Base-by-base conservation (phyloP, 495 filamentous ascomycete genomes). In the Platismatia glauca region DNA sequence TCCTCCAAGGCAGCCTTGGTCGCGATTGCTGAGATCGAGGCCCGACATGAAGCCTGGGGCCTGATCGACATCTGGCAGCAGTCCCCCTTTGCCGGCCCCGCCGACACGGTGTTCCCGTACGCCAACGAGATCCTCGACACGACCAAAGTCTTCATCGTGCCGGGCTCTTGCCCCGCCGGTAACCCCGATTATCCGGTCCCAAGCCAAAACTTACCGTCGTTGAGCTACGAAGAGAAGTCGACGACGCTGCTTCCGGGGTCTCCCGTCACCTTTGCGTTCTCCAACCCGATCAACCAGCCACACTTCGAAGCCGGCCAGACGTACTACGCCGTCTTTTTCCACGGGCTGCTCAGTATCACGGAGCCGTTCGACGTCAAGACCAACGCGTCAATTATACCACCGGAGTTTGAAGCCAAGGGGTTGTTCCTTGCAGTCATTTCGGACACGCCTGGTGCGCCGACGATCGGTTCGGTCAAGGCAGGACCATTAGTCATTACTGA, bases 251-350 rank as follows among this genome's bases (percentile, higher is more conserved):
- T 70, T 18, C 79, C 80, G 1, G 80, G 80, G 9, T 74, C 77
- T 0, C 67, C 58, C 7, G 72, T 82, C 57, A 66, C 64, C 13
- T 72, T 79, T 29, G 71, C 69, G 38, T 82, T 79, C 66, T 61
- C 70, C 3, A 66, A 76, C 53, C 62, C 71, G 1, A 58, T 57
- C 3, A 76, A 77, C 63, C 71, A 77, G 65, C 79, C 78, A 0
- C 33, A 9, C 5, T 81, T 82, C 63, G 64, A 72, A 16, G 8
- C 60, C 8, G 34, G 55, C 24, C 74, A 59, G 27, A 63, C 74
- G 34, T 83, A 83, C 62, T 81, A 76, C 59, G 79, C 77, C 8
- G 79, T 82, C 34, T 82, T 79, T 66, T 81, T 78, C 71, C 80
- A 83, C 50, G 78, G 75, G 15, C 22, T 79, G 15, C 33, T 68